A percentile compares a stretch with the other conserved stretches of the same genome.
phyloP scores from a whole-genome alignment of 2,329 filamentous ascomycete genomes.

The Tolypocladium inflatum region DNA sequence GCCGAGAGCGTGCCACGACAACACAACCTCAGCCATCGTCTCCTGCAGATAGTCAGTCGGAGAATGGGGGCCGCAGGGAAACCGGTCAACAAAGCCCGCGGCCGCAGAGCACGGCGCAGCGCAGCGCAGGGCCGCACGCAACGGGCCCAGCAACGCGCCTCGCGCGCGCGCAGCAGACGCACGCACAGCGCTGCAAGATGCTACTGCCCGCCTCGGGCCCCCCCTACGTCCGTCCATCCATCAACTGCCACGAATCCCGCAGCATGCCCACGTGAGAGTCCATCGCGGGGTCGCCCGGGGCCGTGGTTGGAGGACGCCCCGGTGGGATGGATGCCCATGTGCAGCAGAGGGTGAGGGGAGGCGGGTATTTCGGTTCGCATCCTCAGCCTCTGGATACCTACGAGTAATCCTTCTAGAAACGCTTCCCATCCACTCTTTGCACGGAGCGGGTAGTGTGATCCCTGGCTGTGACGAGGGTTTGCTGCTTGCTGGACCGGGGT shows the following conservation, averaged over 20 bases:
- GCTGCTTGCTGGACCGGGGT: neutral
- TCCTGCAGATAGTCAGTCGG: neutral
- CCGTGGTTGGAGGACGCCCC: slow-evolving; percentile 2
- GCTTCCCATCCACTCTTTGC: neutral
- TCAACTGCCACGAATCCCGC: slow-evolving; percentile 6
- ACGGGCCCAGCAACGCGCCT: neutral
- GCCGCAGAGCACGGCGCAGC: neutral
- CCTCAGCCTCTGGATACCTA: neutral
- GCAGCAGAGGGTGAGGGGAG: neutral
- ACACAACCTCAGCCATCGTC: neutral
- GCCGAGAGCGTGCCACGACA: neutral
- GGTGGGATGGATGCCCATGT: neutral
- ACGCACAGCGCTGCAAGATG: neutral
- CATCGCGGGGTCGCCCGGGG: slow-evolving; percentile 6
- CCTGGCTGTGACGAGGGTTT: neutral
- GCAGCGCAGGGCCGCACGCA: neutral
- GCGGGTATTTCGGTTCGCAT: neutral
- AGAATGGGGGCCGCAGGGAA: neutral
- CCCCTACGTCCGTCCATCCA: slow-evolving; percentile 3
- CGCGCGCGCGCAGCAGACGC: neutral
- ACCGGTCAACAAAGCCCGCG: neutral
- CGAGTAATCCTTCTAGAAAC: neutral
- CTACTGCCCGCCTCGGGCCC: neutral
- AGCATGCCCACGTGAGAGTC: slow-evolving; percentile 7
- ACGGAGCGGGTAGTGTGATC: neutral